Evolutionary conservation across 164 flowering plant genomes (phyloP), one percentile per base, ranked within the genome.

Genomic region (Umbellularia californica): DNA sequence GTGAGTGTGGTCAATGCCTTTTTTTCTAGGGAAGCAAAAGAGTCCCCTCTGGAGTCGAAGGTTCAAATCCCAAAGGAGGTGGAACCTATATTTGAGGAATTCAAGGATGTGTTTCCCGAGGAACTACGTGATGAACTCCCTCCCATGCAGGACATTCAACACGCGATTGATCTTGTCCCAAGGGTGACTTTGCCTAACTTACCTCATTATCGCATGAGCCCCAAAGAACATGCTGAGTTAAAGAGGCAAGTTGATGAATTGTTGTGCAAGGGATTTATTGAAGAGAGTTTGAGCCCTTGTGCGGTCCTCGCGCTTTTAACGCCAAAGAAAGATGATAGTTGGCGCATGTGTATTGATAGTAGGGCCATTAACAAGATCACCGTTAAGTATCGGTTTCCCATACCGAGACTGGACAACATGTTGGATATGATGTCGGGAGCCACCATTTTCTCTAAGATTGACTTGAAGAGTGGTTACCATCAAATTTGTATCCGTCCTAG

Each of bases 341-440:
- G 60, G 64, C 17, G 64, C 64, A 71, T 71, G 35, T 71, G 64
- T 23, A 64, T 55, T 15, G 63, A 71, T 71, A 71, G 62, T 24
- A 13, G 50, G 2, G 73, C 64, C 28, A 71, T 71, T 27, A 71
- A 71, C n/a, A 71, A 71, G 22, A 71, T 71, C 73, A 71, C 60
- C 4, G 22, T 71, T 35, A 71, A 71, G 47, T 71, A 71, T 55
- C 23, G 27, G 58, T 69, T 69, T 41, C 52, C 71, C 2, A 69
- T 69, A 7, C 51, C 71, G 23, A 5, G 71, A 3, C 71, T 35
- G 35, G 24, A 69, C 58, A 17, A 69, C 22, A 69, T 41, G 71
- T 41, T 69, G 13, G 71, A 69, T 12, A 69, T 69, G 27, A 22
- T 69, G 52, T 20, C 2, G 19, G 22, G 71, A 0, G 23, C 71